A percentile compares a stretch with the other conserved stretches of the same genome.
These are phyloP conservation scores for Boletus sp. DNA, from an alignment of 768 basidiomycete species.

Conservation along the genomic window DNA sequence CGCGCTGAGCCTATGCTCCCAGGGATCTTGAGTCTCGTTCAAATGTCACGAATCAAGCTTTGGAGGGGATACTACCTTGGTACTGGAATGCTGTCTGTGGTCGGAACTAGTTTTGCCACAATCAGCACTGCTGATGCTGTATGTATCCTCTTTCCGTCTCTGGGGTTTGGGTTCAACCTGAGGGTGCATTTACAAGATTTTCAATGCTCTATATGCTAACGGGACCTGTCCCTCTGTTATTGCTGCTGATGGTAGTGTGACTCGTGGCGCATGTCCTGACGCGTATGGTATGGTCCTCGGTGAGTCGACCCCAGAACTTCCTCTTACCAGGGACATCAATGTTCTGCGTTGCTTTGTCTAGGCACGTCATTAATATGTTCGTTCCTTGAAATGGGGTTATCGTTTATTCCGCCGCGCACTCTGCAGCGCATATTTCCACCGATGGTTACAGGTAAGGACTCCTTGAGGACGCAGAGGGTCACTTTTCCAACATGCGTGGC, in stretches of 20 bases:
- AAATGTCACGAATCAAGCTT: constrained; percentile 68
- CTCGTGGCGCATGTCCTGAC: constrained; percentile 65
- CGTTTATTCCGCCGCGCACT: constrained; percentile 64
- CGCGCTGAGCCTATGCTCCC: neutral
- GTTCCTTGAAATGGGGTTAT: constrained; percentile 75
- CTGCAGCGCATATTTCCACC: constrained; percentile 75
- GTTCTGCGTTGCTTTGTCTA: constrained; percentile 18
- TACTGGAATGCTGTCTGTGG: constrained; percentile 78
- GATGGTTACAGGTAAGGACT: constrained; percentile 59
- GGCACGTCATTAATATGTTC: constrained; percentile 77
- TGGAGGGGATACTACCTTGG: constrained; percentile 66
- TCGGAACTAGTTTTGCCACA: constrained; percentile 79
- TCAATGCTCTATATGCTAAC: constrained; percentile 71
- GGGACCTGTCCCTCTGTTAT: constrained; percentile 69
- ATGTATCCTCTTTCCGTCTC: constrained; percentile 16
- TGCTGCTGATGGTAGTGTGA: constrained; percentile 54
- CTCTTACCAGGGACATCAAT: neutral
- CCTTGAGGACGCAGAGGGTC: neutral
- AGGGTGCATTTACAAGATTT: constrained; percentile 44
- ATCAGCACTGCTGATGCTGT: constrained; percentile 70
- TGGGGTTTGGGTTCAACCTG: neutral
- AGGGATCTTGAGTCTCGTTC: constrained; percentile 75
- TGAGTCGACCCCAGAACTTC: constrained; percentile 19
- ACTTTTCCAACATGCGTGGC: neutral
- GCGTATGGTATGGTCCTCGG: constrained; percentile 79